Conservation (phyloP, 352 stramenopile species). For the Phytophthora sp. region DNA sequence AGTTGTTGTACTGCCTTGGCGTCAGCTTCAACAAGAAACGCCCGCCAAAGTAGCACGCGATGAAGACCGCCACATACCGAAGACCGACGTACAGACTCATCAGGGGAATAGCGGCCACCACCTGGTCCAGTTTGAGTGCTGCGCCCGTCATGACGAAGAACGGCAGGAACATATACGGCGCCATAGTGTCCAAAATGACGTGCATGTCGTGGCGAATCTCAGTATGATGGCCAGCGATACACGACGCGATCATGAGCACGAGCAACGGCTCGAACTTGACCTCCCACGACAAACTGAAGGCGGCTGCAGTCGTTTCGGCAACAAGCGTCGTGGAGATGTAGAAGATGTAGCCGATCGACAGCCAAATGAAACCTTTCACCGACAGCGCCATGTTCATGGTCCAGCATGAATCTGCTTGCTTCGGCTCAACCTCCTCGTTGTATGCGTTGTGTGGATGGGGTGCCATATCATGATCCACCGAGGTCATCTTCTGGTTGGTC, state of each 20-base stretch:
- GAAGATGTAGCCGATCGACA: slow-evolving; percentile 65
- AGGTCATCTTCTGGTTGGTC: slow-evolving; percentile 23
- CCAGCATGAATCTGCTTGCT: slow-evolving; percentile 16
- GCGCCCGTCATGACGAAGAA: slow-evolving; percentile 82
- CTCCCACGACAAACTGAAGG: slow-evolving; percentile 63
- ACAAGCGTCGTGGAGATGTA: slow-evolving; percentile 59
- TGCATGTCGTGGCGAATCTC: slow-evolving; percentile 77
- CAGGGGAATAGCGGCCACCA: slow-evolving; percentile 60
- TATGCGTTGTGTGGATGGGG: slow-evolving; percentile 63
- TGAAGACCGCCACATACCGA: slow-evolving; percentile 66
- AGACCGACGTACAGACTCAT: slow-evolving; percentile 69
- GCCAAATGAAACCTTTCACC: slow-evolving; percentile 68
- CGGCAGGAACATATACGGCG: slow-evolving; percentile 74
- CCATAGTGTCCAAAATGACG: slow-evolving; percentile 65
- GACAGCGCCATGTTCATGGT: slow-evolving; percentile 44
- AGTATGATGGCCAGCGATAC: slow-evolving; percentile 61
- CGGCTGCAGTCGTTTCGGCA: slow-evolving; percentile 43
- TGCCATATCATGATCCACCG: slow-evolving; percentile 36
- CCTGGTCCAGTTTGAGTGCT: slow-evolving; percentile 67
- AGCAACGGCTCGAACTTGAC: slow-evolving; percentile 74
- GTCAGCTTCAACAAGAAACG: slow-evolving; percentile 63
- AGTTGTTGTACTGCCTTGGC: slow-evolving; percentile 69
- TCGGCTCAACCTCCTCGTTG: slow-evolving; percentile 32
- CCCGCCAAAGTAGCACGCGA: slow-evolving; percentile 63
- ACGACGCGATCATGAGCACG: slow-evolving; percentile 70